A percentile compares a stretch with the other conserved stretches of the same genome.
Evolutionary conservation across 1,284 basidiomycete genomes (phyloP).

Genomic region (Ustilago lituana): DNA sequence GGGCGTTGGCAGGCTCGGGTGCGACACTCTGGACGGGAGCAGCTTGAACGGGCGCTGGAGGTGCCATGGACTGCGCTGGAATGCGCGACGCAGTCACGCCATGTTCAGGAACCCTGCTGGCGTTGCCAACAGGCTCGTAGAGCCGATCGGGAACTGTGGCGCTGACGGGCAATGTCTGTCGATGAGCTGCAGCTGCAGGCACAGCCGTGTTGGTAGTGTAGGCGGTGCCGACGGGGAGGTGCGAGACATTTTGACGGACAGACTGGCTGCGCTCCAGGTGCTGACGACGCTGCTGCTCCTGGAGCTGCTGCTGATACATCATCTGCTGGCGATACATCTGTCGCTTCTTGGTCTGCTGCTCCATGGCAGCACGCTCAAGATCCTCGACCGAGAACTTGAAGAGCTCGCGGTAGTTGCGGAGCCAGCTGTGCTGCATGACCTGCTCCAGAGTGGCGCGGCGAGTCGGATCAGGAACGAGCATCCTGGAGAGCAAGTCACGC

Average conservation of each 20-base stretch:
- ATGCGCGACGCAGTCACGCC: conserved; percentile 1
- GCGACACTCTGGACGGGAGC: not conserved
- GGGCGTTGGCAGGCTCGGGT: conserved; percentile 3
- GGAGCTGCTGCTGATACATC: conserved; percentile 62
- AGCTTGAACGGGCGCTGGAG: conserved; percentile 8
- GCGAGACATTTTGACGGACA: conserved; percentile 31
- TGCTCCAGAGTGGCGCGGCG: conserved; percentile 58
- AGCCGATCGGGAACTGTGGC: conserved; percentile 46
- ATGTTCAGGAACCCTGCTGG: conserved; percentile 13
- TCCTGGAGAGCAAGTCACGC: conserved; percentile 61
- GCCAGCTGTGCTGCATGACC: conserved; percentile 66
- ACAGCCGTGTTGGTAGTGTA: conserved; percentile 46
- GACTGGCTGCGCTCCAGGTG: conserved; percentile 52
- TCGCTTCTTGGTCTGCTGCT: conserved; percentile 66
- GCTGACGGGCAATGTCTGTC: conserved; percentile 44
- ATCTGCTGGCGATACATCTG: conserved; percentile 67
- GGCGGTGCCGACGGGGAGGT: conserved; percentile 43
- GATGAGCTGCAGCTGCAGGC: conserved; percentile 21
- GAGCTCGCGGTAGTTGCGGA: conserved; percentile 64
- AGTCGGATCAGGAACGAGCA: conserved; percentile 65
- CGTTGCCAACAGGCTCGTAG: conserved; percentile 37
- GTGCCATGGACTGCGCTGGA: not conserved
- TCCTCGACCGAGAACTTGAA: conserved; percentile 66
- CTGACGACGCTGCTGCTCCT: conserved; percentile 58
- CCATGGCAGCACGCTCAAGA: conserved; percentile 64